A percentile compares a stretch with the other conserved stretches of the same genome.
phyloP scores from a whole-genome alignment of 2,329 filamentous ascomycete species.

The Cercospora beticola region DNA sequence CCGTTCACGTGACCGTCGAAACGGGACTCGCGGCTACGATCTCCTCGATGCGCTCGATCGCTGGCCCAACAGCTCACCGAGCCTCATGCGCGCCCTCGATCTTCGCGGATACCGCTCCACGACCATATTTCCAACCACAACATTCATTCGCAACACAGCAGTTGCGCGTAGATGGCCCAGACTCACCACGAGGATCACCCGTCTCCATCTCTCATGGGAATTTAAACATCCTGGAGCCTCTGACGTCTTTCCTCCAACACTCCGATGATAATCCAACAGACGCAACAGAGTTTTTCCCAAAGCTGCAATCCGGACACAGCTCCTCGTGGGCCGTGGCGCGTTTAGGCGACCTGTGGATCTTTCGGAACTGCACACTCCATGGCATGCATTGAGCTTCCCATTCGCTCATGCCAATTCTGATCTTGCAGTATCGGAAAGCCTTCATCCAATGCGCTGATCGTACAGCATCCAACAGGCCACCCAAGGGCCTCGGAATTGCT shows the following conservation, averaged over 20 bases:
- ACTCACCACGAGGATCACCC: background rate
- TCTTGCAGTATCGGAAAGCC: background rate
- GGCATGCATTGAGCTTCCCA: background rate
- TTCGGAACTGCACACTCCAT: background rate
- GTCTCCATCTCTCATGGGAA: background rate
- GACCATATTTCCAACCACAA: background rate
- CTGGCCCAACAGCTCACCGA: background rate
- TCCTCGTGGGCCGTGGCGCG: background rate
- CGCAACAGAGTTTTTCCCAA: background rate
- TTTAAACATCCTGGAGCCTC: background rate
- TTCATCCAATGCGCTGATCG: background rate
- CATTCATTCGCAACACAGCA: background rate
- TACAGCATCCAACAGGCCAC: background rate
- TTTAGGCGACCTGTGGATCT: background rate
- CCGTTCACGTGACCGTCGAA: background rate
- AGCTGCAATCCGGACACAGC: conserved; percentile 1
- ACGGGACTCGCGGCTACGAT: background rate
- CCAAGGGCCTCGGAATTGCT: background rate
- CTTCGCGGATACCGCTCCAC: background rate
- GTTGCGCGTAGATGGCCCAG: background rate
- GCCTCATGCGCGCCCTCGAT: background rate
- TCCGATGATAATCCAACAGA: conserved; percentile 3
- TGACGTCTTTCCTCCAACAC: background rate
- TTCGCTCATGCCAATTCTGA: background rate
- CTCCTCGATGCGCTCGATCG: conserved; percentile 2